These are phyloP conservation scores for Kregervanrija pseudodelftensis DNA, from an alignment of 805 yeast genomes.

Conservation along the genomic window DNA sequence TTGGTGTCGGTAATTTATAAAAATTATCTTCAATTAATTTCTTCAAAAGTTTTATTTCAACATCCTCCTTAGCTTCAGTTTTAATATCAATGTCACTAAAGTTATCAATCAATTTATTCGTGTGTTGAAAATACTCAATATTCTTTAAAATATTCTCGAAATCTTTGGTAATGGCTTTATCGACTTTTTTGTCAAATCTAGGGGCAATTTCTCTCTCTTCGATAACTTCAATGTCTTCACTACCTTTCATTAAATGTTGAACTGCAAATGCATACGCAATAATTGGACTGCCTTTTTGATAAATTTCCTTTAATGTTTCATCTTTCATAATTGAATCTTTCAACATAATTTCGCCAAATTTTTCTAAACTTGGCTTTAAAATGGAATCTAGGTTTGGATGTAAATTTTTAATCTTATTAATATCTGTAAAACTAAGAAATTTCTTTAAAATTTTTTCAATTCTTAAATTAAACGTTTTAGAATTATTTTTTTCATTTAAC, in stretches of 20 bases:
- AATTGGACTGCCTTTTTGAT: conserved; percentile 10
- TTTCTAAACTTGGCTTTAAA: conserved; percentile 7
- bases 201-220: neutral
- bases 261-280: conserved; percentile 16
- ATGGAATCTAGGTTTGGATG: conserved; percentile 15
- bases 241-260: conserved; percentile 12
- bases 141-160: too few species aligned
- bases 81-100: too few species aligned
- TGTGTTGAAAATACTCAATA: too few species aligned
- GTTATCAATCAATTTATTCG: too few species aligned
- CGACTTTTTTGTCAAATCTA: too few species aligned
- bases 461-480: neutral
- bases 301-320: conserved; percentile 8
- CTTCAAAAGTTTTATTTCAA: too few species aligned
- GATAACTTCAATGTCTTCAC: conserved; percentile 9
- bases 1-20: conserved; percentile 15
- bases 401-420: conserved; percentile 10
- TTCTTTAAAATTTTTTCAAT: conserved; percentile 10
- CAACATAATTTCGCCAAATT: conserved; percentile 18
- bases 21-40: conserved; percentile 6
- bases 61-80: too few species aligned
- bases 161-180: too few species aligned
- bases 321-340: conserved; percentile 12
- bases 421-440: conserved; percentile 11
- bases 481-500: neutral